Evolutionary conservation across 2,329 filamentous ascomycete species (phyloP).

Genomic region (Botrytis squamosa): DNA sequence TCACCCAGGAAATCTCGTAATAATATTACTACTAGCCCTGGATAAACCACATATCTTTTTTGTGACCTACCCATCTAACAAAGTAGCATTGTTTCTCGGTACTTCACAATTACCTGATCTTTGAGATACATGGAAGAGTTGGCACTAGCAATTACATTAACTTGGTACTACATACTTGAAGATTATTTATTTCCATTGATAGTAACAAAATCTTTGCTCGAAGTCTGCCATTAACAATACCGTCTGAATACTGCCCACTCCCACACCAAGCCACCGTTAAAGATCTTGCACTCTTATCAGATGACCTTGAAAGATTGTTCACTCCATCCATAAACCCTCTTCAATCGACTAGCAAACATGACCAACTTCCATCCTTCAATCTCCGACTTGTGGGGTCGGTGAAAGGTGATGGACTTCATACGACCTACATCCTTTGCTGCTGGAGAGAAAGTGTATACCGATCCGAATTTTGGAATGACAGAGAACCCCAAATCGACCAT

Average conservation of each 20-base stretch:
- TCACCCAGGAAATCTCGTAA: not conserved
- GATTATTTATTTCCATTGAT: not conserved
- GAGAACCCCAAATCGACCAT: constrained; percentile 47
- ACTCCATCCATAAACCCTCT: constrained; percentile 18
- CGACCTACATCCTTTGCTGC: not conserved
- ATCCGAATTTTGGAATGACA: constrained; percentile 44
- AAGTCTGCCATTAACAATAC: not conserved
- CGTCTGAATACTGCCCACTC: not conserved
- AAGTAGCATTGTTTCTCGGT: no score
- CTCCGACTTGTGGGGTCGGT: constrained; percentile 15
- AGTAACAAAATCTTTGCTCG: not conserved
- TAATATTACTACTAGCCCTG: not conserved
- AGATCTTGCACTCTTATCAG: not conserved
- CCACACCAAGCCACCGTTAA: no score
- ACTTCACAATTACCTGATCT: not conserved
- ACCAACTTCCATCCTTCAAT: constrained; percentile 14
- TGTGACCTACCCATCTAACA: not conserved
- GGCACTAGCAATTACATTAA: not conserved
- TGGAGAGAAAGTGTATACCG: constrained; percentile 40
- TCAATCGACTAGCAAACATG: constrained; percentile 17
- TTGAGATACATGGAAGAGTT: not conserved
- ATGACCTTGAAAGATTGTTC: not conserved
- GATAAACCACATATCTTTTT: not conserved
- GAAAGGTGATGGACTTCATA: constrained; percentile 17
- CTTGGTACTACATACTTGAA: not conserved